phyloP scores from a whole-genome alignment of 164 flowering plant species.

The Sextonia rubra region DNA sequence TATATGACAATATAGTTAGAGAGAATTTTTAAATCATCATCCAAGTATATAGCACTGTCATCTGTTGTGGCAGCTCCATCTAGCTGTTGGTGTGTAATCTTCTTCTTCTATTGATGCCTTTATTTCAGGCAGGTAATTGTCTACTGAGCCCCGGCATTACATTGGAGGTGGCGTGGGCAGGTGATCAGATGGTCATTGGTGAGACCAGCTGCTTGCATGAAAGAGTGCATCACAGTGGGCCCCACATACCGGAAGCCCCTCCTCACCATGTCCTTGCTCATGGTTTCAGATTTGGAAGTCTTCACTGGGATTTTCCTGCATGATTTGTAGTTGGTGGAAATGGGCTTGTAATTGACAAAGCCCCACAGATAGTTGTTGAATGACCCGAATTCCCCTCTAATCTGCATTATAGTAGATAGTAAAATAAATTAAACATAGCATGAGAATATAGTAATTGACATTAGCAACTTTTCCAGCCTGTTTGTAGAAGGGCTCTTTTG shows the following conservation, averaged over 20 bases:
- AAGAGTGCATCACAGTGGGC: constrained; percentile 82
- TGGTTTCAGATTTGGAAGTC: constrained; percentile 88
- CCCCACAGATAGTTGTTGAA: constrained; percentile 80
- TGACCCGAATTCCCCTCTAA: constrained; percentile 56
- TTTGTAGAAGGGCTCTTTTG: no score
- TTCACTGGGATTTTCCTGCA: constrained; percentile 79
- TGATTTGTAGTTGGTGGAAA: constrained; percentile 62
- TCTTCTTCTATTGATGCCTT: not conserved
- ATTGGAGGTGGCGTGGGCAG: constrained; percentile 66
- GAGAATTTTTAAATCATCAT: not conserved
- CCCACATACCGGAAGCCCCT: constrained; percentile 83
- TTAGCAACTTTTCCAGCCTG: not conserved
- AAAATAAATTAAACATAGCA: not conserved
- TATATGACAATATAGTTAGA: constrained; percentile 17
- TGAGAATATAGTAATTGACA: not conserved
- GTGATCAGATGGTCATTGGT: constrained; percentile 79
- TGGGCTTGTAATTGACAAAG: constrained; percentile 77
- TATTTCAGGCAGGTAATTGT: not conserved
- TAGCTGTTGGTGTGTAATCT: constrained; percentile 3
- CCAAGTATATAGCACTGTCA: not conserved
- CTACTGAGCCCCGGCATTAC: constrained; percentile 29
- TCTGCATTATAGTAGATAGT: constrained; percentile 30
- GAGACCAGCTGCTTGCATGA: constrained; percentile 94
- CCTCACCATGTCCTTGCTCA: constrained; percentile 95
- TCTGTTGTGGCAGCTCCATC: constrained; percentile 1